Base-by-base conservation (phyloP, 2,329 filamentous ascomycete species). In the Xylaria sp. region DNA sequence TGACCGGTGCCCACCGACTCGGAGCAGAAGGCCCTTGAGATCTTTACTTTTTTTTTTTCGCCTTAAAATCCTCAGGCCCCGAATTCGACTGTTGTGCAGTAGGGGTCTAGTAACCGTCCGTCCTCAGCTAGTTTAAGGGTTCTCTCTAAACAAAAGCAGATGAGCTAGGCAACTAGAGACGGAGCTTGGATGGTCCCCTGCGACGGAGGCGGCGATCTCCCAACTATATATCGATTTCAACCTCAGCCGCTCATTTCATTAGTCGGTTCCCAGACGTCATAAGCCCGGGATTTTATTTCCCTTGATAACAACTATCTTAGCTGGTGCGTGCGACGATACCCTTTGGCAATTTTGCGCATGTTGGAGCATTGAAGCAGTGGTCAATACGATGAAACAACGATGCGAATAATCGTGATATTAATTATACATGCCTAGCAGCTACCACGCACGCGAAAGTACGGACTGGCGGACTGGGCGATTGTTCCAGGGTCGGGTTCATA, bases 391-490 rank as follows among this genome's bases (percentile, higher is more conserved):
- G 24, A 52, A 43, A 48, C 45, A 43, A 50, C 39, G 51, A 50
- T 57, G 54, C 46, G 54, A 51, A 51, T 48, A 44, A 51, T 48
- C 38, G 53, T 52, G 43, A 52, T 38, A 24, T 24, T 20, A 54
- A n/a, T 4, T n/a, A 48, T 21, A n/a, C 16, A 44, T 18, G 4
- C 16, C 16, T 34, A 18, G 6, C 13, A 11, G 38, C 26, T 61
- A 50, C 58, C 56, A 59, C 58, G 52, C 59, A 61, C 52, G 52
- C 38, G 44, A 60, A 60, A 59, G 52, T 48, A 40, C 29, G 46
- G 17, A 47, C 29, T 52, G 54, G 50, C 52, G 51, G 4, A 7
- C 29, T 11, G 5, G 50, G 26, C 48, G 51, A 54, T 52, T 48
- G 49, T 54, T 52, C 44, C 39, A 57, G 48, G 52, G 9, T 34